These are phyloP conservation scores for Goffeauzyma gilvescens DNA, from an alignment of 768 basidiomycete genomes.

Conservation along the genomic window DNA sequence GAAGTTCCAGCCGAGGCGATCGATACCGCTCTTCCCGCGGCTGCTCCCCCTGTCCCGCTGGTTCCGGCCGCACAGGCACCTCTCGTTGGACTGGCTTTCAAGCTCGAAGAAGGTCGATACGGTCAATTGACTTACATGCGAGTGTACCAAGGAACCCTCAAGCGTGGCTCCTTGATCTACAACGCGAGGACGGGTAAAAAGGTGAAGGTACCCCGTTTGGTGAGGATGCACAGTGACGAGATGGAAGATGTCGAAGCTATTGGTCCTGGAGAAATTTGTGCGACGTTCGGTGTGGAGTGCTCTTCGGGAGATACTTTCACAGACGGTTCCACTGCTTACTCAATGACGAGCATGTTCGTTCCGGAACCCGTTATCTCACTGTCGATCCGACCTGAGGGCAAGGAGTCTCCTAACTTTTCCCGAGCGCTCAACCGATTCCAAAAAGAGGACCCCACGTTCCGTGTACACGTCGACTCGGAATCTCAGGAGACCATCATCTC, in stretches of 20 bases:
- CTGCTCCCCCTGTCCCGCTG: slow-evolving; percentile 53
- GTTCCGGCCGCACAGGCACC: slow-evolving; percentile 68
- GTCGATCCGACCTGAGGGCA: slow-evolving; percentile 72
- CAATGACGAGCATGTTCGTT: slow-evolving; percentile 94
- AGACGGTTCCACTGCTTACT: slow-evolving; percentile 69
- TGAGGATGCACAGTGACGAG: slow-evolving; percentile 95
- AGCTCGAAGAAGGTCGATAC: slow-evolving; percentile 90
- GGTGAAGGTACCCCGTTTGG: slow-evolving; percentile 86
- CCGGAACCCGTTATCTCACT: slow-evolving; percentile 97
- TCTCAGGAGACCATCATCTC: slow-evolving; percentile 99
- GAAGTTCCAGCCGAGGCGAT: slow-evolving; percentile 63
- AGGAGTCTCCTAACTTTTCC: slow-evolving; percentile 90
- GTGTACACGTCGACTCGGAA: slow-evolving; percentile 82
- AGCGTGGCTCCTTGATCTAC: slow-evolving; percentile 64
- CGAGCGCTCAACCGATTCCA: slow-evolving; percentile 92
- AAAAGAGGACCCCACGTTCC: slow-evolving; percentile 97
- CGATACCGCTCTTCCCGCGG: slow-evolving; percentile 42
- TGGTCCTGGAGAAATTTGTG: slow-evolving; percentile 95
- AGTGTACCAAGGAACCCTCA: slow-evolving; percentile 86
- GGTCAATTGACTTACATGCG: slow-evolving; percentile 97
- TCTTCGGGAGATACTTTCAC: slow-evolving; percentile 96
- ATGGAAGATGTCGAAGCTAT: slow-evolving; percentile 96
- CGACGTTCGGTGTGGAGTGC: slow-evolving; percentile 97
- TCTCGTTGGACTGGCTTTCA: slow-evolving; percentile 87
- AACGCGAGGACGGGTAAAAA: slow-evolving; percentile 91